A percentile compares a stretch with the other conserved stretches of the same genome.
These are phyloP conservation scores for Chrysanthemum seticuspe DNA, from an alignment of 129 eudicot genomes.

Conservation along the genomic window DNA sequence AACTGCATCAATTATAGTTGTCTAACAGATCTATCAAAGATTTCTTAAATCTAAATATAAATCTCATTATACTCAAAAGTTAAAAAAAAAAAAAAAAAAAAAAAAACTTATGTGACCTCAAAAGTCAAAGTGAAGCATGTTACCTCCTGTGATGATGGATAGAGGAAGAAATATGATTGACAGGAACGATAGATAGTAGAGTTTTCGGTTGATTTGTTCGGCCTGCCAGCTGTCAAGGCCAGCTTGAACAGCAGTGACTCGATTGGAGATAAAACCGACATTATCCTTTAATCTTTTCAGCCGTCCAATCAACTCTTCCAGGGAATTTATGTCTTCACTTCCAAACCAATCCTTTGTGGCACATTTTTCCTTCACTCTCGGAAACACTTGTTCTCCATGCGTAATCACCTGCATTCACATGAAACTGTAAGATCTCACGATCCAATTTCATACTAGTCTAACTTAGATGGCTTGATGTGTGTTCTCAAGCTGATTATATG, in stretches of 20 bases:
- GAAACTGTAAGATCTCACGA: slow-evolving; percentile 4
- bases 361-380: slow-evolving; percentile 90
- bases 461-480: too few relatives aligned
- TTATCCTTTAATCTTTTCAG: slow-evolving; percentile 80
- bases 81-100: neutral
- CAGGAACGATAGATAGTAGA: slow-evolving; percentile 87
- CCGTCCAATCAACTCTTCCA: slow-evolving; percentile 75
- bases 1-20: neutral
- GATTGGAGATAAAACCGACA: slow-evolving; percentile 88
- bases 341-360: slow-evolving; percentile 84
- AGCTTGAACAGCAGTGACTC: slow-evolving; percentile 90
- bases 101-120: neutral
- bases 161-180: slow-evolving; percentile 91
- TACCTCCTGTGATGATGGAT: slow-evolving; percentile 93
- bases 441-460: neutral
- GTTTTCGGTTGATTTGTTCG: slow-evolving; percentile 88
- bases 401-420: slow-evolving; percentile 67
- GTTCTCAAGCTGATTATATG: too few relatives aligned
- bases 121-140: slow-evolving; percentile 22
- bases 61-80: neutral
- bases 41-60: neutral
- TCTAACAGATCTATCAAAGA: neutral
- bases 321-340: slow-evolving; percentile 58
- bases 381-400: slow-evolving; percentile 97
- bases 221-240: slow-evolving; percentile 98